Evolutionary conservation across 2,329 filamentous ascomycete species (phyloP), one percentile per base, ranked within the genome.

Genomic region (Fusarium tanahbumbuense): DNA sequence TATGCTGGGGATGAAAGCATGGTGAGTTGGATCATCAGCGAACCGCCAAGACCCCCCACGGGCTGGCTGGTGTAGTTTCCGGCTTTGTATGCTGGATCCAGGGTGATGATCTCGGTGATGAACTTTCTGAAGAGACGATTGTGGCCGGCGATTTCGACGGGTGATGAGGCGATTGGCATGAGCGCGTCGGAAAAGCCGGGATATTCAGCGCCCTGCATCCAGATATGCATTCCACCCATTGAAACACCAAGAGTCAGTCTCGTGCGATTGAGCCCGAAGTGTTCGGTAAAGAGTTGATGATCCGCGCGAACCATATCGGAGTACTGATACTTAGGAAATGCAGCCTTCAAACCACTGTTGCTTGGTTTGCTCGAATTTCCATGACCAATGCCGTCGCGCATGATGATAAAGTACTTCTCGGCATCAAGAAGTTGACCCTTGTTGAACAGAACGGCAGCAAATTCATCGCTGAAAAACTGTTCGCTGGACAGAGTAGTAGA

Each of bases 311-410:
- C 41, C 34, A 70, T 70, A 1, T 70, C 62, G 0, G 53, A 37
- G 23, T 70, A 67, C 32, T 70, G 56, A 4, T 70, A 70, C 6
- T 57, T 70, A 0, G 67, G 67, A 2, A 70, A 70, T 0, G 44
- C 25, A 2, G 67, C 67, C 0, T 32, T 62, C 2, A 70, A 48
- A 0, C 27, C 49, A 12, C 23, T 56, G 6, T 49, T 70, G 16
- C 67, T 70, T 1, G 67, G 62, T 8, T 67, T 70, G 13, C 67
- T 70, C 1, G 67, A 70, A 22, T 70, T 70, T 13, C 67, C 62
- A 3, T 70, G 67, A 0, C 67, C 67, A 10, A 70, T 59, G 2
- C 47, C 52, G 30, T 70, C 67, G 2, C 56, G 67, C 10, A 70
- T 69, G 11, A 70, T 67, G 6, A 70, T 58, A 3, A 70, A 70